Conservation (phyloP, 306 rosid species). For the Pterocarpus santalinus region DNA sequence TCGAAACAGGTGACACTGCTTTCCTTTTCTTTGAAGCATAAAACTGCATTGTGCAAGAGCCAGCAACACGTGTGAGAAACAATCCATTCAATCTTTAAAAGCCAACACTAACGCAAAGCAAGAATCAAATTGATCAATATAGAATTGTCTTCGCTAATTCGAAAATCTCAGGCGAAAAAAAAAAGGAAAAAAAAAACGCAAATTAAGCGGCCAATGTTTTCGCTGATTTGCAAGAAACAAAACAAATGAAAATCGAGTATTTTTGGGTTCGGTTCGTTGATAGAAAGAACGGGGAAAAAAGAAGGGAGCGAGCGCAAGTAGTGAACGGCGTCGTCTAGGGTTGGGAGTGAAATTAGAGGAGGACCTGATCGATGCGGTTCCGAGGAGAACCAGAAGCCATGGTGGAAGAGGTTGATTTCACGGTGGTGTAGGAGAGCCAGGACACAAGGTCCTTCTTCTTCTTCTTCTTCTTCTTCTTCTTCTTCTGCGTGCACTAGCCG, state of each 20-base stretch:
- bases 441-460: not conserved
- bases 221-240: not conserved
- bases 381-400: conserved; percentile 83
- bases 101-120: not conserved
- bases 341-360: conserved; percentile 14
- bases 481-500: not conserved
- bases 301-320: not conserved
- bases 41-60: conserved; percentile 63
- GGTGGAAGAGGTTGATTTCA: conserved; percentile 41
- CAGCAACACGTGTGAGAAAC: conserved; percentile 6
- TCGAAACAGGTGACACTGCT: conserved; percentile 63
- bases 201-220: not conserved
- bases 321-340: conserved; percentile 45
- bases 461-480: not conserved
- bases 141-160: too few species aligned
- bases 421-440: not conserved
- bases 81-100: not conserved
- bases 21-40: conserved; percentile 87
- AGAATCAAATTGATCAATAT: conserved; percentile 1
- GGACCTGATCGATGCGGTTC: conserved; percentile 83
- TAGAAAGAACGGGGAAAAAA: not conserved
- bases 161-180: too few species aligned
- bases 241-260: not conserved
- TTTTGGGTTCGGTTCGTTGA: not conserved
- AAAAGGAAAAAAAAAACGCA: not conserved